phyloP scores from a whole-genome alignment of 2,329 filamentous ascomycete species.

The Cytospora piceae region DNA sequence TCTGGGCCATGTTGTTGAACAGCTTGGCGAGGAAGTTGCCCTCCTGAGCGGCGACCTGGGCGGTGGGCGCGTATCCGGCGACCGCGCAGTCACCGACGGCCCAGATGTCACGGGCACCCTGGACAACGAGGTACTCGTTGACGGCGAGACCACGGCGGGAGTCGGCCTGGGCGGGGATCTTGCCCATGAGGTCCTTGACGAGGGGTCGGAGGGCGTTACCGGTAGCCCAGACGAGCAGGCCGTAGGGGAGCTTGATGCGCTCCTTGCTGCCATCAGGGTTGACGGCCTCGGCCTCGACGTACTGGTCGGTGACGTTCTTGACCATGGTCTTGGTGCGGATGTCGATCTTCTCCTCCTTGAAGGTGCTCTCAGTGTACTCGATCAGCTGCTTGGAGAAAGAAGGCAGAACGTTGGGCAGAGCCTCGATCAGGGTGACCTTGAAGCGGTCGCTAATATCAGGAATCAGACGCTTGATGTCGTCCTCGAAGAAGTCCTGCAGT shows the following conservation, averaged over 20 bases:
- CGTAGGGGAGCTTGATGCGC: slow-evolving; percentile 83
- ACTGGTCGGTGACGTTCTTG: slow-evolving; percentile 92
- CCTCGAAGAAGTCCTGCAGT: slow-evolving; percentile 97
- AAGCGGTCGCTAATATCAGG: slow-evolving; percentile 94
- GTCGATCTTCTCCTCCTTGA: slow-evolving; percentile 97
- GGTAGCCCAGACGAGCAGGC: slow-evolving; percentile 96
- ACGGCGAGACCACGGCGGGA: slow-evolving; percentile 93
- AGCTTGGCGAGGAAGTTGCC: slow-evolving; percentile 91
- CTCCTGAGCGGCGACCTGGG: slow-evolving; percentile 95
- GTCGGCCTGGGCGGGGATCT: slow-evolving; percentile 93
- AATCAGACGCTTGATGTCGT: slow-evolving; percentile 97
- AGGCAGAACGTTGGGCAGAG: slow-evolving; percentile 91
- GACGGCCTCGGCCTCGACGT: slow-evolving; percentile 85
- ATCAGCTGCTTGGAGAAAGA: slow-evolving; percentile 99
- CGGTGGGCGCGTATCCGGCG: slow-evolving; percentile 95
- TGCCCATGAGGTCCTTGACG: slow-evolving; percentile 86
- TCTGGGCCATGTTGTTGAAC: slow-evolving; percentile 99
- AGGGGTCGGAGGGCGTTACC: slow-evolving; percentile 91
- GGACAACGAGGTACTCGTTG: slow-evolving; percentile 98
- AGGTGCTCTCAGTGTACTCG: slow-evolving; percentile 98
- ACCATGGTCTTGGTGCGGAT: slow-evolving; percentile 99
- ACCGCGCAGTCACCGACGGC: slow-evolving; percentile 96
- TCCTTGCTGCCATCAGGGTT: slow-evolving; percentile 84
- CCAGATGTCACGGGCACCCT: slow-evolving; percentile 97
- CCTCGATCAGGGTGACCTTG: slow-evolving; percentile 96